Evolutionary conservation across 495 filamentous ascomycete genomes (phyloP), one percentile per base, ranked within the genome.

Genomic region (Xylaria intraflava): DNA sequence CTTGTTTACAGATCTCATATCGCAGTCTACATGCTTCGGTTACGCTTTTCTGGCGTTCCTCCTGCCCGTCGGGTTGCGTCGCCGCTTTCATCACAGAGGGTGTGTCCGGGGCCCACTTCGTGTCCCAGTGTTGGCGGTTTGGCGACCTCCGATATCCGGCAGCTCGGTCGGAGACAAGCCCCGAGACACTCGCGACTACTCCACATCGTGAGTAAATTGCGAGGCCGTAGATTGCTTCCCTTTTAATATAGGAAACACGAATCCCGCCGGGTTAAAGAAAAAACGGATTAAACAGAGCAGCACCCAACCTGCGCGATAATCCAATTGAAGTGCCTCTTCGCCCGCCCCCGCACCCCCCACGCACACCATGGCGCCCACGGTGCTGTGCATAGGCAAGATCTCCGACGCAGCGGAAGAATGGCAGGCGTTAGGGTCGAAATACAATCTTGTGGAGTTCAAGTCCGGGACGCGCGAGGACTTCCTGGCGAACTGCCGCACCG

Each of bases 401-500:
- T 62, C 70, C n/a, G 80, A 83, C 76, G 81, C 65, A 12, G 72
- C 77, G 39, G 55, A 73, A 36, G 64, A 74, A 61, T 84, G 80
- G 81, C 54, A 68, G 29, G 52, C 69, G 9, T 72, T 84, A 6
- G 56, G 67, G n/a, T 64, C 67, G 47, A 64, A 81, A 45, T 80
- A 78, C 51, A 75, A 73, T 4, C 59, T 82, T 22, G 61, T 83
- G 35, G 63, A 69, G 49, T 78, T 79, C 11, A 67, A 64, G 56
- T 64, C 75, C n/a, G 70, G 59, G 11, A 85, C 58, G 63, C 66
- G 35, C 79, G 50, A 54, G 17, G 45, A 85, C 16, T 96, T 97
- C 67, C 66, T 95, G 27, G 61, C 82, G 42, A 88, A 95, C 73
- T 87, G 83, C 60, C 70, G 70, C 30, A 76, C 79, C 26, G 89